Base-by-base conservation (phyloP, 2,329 filamentous ascomycete genomes). In the Ustulina deusta region DNA sequence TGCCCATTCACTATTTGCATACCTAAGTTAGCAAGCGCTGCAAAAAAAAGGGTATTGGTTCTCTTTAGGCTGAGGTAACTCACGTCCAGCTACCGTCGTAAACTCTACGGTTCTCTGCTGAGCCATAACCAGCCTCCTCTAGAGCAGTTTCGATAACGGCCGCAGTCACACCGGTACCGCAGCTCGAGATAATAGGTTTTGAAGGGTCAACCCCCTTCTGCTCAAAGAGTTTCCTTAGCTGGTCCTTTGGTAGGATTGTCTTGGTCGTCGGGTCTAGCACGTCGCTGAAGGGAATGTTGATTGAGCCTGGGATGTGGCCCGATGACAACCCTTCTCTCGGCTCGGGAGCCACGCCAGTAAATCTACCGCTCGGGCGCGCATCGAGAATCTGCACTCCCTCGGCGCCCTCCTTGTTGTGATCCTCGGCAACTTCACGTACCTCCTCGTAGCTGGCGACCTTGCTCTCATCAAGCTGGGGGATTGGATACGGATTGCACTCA, bases 21-120 rank as follows among this genome's bases (percentile, higher is more conserved):
- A 42, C 6, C 7, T 36, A n/a, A 32, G 76, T 82, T 74, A 81
- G 78, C 54, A 25, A 20, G 55, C 27, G 15, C 38, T 13, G 34
- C 34, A 9, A 46, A 55, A 36, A 48, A n/a, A 44, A 25, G 20
- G 15, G 20, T 6, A 11, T 57, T 34, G 15, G n/a, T n/a, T 40
- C 3, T 17, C 7, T 15, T 55, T n/a, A 61, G 22, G 11, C 11
- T 27, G 7, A n/a, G 44, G 22, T 25, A 44, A 91, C 92, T 89
- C 84, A 97, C 87, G 96, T 98, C 96, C 96, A 99, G 80, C 94
- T 97, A 55, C 96, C 96, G 79, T 99, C 96, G 76, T 99, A 99
- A 25, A 99, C 85, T 77, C 87, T 90, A 72, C 93, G 88, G 62
- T 87, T 87, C 68, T 90, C 86, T 0, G 87, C 81, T 3, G 87